Evolutionary conservation across 768 basidiomycete genomes (phyloP), one percentile per base, ranked within the genome.

Genomic region (Postia placenta): DNA sequence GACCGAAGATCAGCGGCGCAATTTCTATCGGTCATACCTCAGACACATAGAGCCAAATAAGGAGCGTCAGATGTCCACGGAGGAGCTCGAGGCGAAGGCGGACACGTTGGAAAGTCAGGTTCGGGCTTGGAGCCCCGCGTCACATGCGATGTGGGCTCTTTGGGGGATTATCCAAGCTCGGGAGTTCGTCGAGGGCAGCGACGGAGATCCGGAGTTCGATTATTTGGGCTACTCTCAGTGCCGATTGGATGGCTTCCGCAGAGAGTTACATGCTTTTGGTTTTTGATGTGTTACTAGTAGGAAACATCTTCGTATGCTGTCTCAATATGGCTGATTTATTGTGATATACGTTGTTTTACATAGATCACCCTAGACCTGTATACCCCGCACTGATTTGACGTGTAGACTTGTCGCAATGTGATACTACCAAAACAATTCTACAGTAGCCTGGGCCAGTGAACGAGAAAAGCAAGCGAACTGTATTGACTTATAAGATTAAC

Each of bases 101-200:
- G 66, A 69, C 17, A 74, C 70, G 43, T 67, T 98, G 33, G 92
- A 95, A 53, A 68, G 73, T 26, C 87, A 94, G 63, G 90, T 98
- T 30, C 74, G 69, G 39, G 72, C 81, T 9, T 99, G 96, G 96
- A 86, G 87, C 57, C 87, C 94, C 11, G 85, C 90, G 3, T 87
- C 87, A 19, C 91, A 93, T 58, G 92, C 79, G 11, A 84, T 87
- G 78, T 98, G 95, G 93, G 83, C 88, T 5, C 69, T 97, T 38
- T 99, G 96, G 96, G 92, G 89, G 6, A 74, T 98, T 54, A 81
- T 98, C 4, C 92, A 95, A 66, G 92, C 90, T 5, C 79, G 79
- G 54, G 88, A 91, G 56, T 79, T 84, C 56, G 54, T 91, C 5
- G 77, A 84, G 57, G 74, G 67, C 15, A 70, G 73, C 35, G 76